Conservation (phyloP, 805 yeast species). For the Grigorovia humatica region DNA sequence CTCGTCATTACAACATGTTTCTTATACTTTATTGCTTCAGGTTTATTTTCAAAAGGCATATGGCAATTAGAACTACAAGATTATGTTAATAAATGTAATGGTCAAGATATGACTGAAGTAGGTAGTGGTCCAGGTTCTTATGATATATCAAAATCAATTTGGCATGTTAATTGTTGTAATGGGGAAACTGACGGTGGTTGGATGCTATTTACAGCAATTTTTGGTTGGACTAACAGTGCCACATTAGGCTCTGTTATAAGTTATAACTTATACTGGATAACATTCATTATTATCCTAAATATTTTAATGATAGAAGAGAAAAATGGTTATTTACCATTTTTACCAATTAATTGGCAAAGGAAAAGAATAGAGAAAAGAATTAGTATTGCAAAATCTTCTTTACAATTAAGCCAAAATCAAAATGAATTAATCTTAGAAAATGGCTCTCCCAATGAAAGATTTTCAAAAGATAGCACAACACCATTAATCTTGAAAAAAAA, state of each 20-base stretch:
- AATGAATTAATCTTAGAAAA: neutral
- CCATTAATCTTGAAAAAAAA: constrained; percentile 10
- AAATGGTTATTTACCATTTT: constrained; percentile 46
- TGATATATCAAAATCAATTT: constrained; percentile 64
- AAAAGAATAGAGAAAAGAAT: constrained; percentile 38
- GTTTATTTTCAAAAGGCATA: constrained; percentile 74
- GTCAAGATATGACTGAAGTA: constrained; percentile 75
- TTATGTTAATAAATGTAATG: constrained; percentile 64
- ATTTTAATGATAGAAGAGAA: constrained; percentile 44
- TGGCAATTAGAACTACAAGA: constrained; percentile 82
- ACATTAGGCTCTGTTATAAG: constrained; percentile 78
- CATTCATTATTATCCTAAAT: constrained; percentile 34
- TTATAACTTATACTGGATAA: constrained; percentile 62
- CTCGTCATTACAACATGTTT: constrained; percentile 68
- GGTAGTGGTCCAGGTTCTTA: constrained; percentile 94
- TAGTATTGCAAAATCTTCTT: constrained; percentile 20
- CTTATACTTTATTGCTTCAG: constrained; percentile 77
- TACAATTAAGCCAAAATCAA: constrained; percentile 11
- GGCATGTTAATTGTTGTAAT: constrained; percentile 95
- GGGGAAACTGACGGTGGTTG: constrained; percentile 87
- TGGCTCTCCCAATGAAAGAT: constrained; percentile 5
- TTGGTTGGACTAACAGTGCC: constrained; percentile 93
- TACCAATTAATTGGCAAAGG: constrained; percentile 55
- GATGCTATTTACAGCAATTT: constrained; percentile 81
- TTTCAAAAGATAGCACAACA: constrained; percentile 20